Evolutionary conservation across 306 rosid genomes (phyloP).

Genomic region (Mimosa pudica): DNA sequence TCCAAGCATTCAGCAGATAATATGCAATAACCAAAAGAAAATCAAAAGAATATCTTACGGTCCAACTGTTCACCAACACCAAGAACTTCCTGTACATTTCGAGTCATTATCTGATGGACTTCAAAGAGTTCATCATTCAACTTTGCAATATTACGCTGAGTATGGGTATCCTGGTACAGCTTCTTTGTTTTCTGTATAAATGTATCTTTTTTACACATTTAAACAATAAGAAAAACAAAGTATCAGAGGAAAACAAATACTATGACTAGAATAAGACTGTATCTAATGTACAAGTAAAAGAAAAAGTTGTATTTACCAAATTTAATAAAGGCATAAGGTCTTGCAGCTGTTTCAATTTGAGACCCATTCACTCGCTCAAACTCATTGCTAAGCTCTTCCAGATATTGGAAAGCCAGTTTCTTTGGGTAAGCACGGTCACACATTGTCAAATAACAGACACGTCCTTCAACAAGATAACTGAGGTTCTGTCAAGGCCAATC

Average conservation of each 20-base stretch:
- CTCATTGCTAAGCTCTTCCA: constrained; percentile 95
- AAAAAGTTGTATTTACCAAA: constrained; percentile 63
- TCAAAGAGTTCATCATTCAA: constrained; percentile 98
- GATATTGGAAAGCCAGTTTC: constrained; percentile 99
- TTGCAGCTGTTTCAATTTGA: constrained; percentile 98
- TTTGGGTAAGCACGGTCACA: constrained; percentile 98
- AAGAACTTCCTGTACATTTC: constrained; percentile 99
- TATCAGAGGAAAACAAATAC: constrained; percentile 12
- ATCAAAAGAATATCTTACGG: constrained; percentile 66
- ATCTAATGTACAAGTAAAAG: background rate
- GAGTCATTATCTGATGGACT: constrained; percentile 99
- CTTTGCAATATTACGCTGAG: constrained; percentile 95
- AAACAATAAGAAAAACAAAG: constrained; percentile 36
- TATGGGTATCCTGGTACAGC: constrained; percentile 94
- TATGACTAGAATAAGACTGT: constrained; percentile 16
- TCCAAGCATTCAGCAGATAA: constrained; percentile 30
- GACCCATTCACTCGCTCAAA: constrained; percentile 91
- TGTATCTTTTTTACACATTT: constrained; percentile 69
- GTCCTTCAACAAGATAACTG: constrained; percentile 93
- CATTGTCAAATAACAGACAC: constrained; percentile 98
- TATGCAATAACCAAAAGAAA: constrained; percentile 30
- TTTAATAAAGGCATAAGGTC: constrained; percentile 99
- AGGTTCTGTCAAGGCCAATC: constrained; percentile 59
- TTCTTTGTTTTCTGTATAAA: constrained; percentile 97
- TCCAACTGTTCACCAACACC: constrained; percentile 99